These are phyloP conservation scores for Obelidium mucronatum DNA, from an alignment of 192 early-diverging fungal genomes.

Conservation along the genomic window DNA sequence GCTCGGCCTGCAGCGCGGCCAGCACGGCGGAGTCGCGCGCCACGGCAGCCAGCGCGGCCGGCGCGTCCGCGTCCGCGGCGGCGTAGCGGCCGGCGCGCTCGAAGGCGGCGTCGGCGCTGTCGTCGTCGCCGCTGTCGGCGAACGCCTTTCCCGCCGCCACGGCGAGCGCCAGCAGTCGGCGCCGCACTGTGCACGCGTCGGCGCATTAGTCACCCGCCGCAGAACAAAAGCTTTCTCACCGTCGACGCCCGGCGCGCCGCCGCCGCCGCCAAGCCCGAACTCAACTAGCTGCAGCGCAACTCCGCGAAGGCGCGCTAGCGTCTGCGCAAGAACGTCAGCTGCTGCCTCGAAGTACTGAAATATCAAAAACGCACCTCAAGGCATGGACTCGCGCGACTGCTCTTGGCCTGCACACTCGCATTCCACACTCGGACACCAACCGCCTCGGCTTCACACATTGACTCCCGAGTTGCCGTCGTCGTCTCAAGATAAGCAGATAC, in stretches of 20 bases:
- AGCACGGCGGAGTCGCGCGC: constrained; percentile 9
- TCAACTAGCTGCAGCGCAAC: constrained; percentile 3
- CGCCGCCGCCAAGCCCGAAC: neutral
- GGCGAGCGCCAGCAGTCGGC: constrained; percentile 9
- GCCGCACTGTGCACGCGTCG: neutral
- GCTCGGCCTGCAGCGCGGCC: constrained; percentile 16
- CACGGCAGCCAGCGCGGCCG: neutral
- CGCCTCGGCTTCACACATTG: too few relatives aligned
- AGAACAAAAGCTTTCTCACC: neutral
- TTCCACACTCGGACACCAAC: constrained; percentile 24
- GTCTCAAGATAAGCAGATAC: too few relatives aligned
- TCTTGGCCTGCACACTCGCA: constrained; percentile 1
- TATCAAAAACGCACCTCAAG: neutral
- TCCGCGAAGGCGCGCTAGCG: constrained; percentile 25
- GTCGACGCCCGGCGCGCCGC: neutral
- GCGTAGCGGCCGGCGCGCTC: constrained; percentile 8
- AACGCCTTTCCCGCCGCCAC: constrained; percentile 21
- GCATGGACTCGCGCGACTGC: neutral
- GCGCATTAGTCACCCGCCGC: neutral
- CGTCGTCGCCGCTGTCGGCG: neutral
- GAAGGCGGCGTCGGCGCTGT: constrained; percentile 21
- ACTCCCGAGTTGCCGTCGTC: too few relatives aligned
- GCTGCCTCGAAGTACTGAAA: neutral
- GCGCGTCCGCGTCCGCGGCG: neutral
- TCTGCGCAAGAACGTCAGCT: neutral